phyloP scores from a whole-genome alignment of 805 yeast species.

The Candida sakaeoensis region DNA sequence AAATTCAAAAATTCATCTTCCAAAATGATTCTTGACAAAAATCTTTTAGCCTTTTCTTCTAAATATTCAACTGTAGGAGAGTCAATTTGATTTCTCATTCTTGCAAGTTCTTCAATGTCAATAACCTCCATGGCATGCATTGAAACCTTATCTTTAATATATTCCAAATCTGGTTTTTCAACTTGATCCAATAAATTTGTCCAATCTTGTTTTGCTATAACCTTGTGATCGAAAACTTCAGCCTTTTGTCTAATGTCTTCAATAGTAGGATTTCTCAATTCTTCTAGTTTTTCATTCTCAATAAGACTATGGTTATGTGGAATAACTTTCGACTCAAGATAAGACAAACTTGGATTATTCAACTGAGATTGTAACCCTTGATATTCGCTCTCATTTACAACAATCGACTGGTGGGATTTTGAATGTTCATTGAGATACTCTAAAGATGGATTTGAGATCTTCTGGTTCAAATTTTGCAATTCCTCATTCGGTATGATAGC shows the following conservation, averaged over 20 bases:
- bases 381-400: slow-evolving; percentile 9
- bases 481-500: slow-evolving; percentile 12
- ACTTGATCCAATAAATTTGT: slow-evolving; percentile 9
- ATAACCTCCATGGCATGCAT: slow-evolving; percentile 13
- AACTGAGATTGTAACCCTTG: background rate
- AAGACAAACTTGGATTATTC: slow-evolving; percentile 20
- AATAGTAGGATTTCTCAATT: slow-evolving; percentile 16
- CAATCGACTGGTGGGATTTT: slow-evolving; percentile 9
- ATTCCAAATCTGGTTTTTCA: slow-evolving; percentile 17
- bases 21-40: slow-evolving; percentile 24
- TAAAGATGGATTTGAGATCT: slow-evolving; percentile 15
- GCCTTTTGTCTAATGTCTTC: slow-evolving; percentile 24
- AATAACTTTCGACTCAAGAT: slow-evolving; percentile 18
- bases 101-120: slow-evolving; percentile 11
- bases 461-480: slow-evolving; percentile 12
- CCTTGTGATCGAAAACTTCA: slow-evolving; percentile 14
- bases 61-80: slow-evolving; percentile 15
- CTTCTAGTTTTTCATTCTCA: slow-evolving; percentile 9
- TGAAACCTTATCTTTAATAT: slow-evolving; percentile 15
- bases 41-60: slow-evolving; percentile 16
- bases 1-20: slow-evolving; percentile 2
- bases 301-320: slow-evolving; percentile 12
- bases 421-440: slow-evolving; percentile 2
- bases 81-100: slow-evolving; percentile 8
- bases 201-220: slow-evolving; percentile 9